These are phyloP conservation scores for Ligustrum vulgare DNA, from an alignment of 257 asterid species.

Conservation along the genomic window DNA sequence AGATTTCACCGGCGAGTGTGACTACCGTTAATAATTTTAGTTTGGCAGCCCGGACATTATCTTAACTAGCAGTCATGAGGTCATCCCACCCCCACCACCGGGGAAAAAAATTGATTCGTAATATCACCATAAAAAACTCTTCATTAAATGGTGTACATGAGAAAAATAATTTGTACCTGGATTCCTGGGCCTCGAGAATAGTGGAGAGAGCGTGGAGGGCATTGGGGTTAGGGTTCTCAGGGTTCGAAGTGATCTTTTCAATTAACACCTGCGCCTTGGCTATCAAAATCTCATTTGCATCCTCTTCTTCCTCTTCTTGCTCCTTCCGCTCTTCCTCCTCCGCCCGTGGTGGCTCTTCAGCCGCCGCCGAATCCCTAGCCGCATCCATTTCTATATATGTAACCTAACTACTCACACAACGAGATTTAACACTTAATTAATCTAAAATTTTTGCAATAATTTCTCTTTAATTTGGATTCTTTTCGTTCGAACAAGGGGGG, in stretches of 20 bases:
- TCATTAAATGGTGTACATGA: not conserved
- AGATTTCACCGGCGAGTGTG: not conserved
- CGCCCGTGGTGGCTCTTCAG: conserved; percentile 23
- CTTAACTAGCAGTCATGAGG: not conserved
- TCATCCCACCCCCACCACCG: not conserved
- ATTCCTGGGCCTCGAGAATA: conserved; percentile 75
- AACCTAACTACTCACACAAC: not conserved
- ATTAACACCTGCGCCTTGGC: conserved; percentile 70
- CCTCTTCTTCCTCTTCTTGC: conserved; percentile 50
- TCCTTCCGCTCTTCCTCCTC: conserved; percentile 35
- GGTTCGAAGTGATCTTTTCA: conserved; percentile 68
- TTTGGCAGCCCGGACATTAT: not conserved
- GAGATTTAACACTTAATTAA: not conserved
- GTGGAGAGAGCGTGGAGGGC: conserved; percentile 84
- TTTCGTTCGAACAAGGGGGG: conserved; percentile 18
- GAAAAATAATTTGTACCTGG: conserved; percentile 53
- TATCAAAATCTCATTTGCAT: conserved; percentile 57
- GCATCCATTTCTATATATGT: conserved; percentile 34
- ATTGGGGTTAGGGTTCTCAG: conserved; percentile 83
- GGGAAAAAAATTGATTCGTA: not conserved
- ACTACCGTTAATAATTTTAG: not conserved
- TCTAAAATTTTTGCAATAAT: not conserved
- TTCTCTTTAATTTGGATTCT: conserved; percentile 11
- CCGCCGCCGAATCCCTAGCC: conserved; percentile 34
- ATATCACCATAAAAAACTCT: not conserved